These are phyloP conservation scores for Trypanosomatidae sp. DNA, from an alignment of 208 protist genomes.

Conservation along the genomic window DNA sequence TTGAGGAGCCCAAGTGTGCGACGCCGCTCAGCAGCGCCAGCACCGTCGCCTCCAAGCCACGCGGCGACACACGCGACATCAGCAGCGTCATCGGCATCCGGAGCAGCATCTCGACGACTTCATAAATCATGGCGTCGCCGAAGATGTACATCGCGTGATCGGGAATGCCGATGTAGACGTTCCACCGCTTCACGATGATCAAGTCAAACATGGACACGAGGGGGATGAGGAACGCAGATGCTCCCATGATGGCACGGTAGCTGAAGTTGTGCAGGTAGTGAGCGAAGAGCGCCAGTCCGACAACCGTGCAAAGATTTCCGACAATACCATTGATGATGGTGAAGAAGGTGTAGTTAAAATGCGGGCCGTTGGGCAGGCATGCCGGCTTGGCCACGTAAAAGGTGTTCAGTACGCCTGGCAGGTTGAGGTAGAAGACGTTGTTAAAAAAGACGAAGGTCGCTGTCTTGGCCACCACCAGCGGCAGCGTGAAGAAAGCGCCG, in stretches of 20 bases:
- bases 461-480: constrained; percentile 36
- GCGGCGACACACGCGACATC: constrained; percentile 79
- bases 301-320: constrained; percentile 42
- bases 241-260: constrained; percentile 52
- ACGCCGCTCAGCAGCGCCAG: constrained; percentile 75
- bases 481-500: constrained; percentile 30
- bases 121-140: constrained; percentile 60
- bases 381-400: constrained; percentile 50
- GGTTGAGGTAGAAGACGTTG: constrained; percentile 45
- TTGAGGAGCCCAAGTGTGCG: constrained; percentile 54
- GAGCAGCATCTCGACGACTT: constrained; percentile 59
- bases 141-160: constrained; percentile 74
- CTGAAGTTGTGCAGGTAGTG: constrained; percentile 48
- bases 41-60: constrained; percentile 76
- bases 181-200: constrained; percentile 80
- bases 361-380: constrained; percentile 60
- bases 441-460: constrained; percentile 33
- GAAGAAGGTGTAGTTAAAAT: constrained; percentile 72
- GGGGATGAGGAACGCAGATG: constrained; percentile 50
- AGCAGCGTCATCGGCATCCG: constrained; percentile 76
- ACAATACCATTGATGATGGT: constrained; percentile 42
- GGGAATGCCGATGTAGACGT: constrained; percentile 45
- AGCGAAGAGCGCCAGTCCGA: constrained; percentile 48
- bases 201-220: constrained; percentile 59
- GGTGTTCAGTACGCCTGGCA: constrained; percentile 55